These are phyloP conservation scores for Paraphaeosphaeria sporulosa DNA, from an alignment of 2,329 filamentous ascomycete species.

Conservation along the genomic window DNA sequence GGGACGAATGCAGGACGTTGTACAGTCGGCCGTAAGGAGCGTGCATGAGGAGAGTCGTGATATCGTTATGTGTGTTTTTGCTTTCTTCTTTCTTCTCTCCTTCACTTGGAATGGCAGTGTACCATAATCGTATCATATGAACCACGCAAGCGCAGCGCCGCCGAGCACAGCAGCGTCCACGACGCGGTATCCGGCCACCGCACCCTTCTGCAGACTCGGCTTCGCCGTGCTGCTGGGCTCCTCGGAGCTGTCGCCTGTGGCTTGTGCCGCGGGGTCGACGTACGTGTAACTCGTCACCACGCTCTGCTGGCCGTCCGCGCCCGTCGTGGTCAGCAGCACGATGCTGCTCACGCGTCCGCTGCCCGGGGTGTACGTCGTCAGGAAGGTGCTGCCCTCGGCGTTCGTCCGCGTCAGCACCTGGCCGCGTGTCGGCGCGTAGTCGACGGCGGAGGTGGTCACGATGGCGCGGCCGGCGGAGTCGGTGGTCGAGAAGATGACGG, in stretches of 20 bases:
- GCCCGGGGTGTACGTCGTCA: slow-evolving; percentile 57
- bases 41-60: slow-evolving; percentile 7
- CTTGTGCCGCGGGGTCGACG: slow-evolving; percentile 43
- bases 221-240: slow-evolving; percentile 25
- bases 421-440: slow-evolving; percentile 44
- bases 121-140: background rate
- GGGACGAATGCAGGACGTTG: background rate
- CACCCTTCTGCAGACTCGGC: slow-evolving; percentile 51
- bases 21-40: slow-evolving; percentile 7
- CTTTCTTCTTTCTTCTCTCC: background rate
- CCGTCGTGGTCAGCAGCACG: slow-evolving; percentile 47
- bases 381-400: slow-evolving; percentile 48
- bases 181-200: slow-evolving; percentile 36
- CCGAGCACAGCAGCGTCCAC: slow-evolving; percentile 44
- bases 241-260: slow-evolving; percentile 20
- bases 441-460: slow-evolving; percentile 43
- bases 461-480: slow-evolving; percentile 50
- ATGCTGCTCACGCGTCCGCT: slow-evolving; percentile 52
- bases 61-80: background rate
- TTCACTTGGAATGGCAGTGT: background rate
- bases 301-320: slow-evolving; percentile 38
- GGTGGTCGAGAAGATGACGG: slow-evolving; percentile 48
- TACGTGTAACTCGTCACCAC: slow-evolving; percentile 56
- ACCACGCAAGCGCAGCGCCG: slow-evolving; percentile 31
- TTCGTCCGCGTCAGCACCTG: slow-evolving; percentile 56